Percentiles rank a stretch among this genome's conserved stretches.
phyloP scores from a whole-genome alignment of 176 grass and related monocot species.

The Calamus simplicifolius region DNA sequence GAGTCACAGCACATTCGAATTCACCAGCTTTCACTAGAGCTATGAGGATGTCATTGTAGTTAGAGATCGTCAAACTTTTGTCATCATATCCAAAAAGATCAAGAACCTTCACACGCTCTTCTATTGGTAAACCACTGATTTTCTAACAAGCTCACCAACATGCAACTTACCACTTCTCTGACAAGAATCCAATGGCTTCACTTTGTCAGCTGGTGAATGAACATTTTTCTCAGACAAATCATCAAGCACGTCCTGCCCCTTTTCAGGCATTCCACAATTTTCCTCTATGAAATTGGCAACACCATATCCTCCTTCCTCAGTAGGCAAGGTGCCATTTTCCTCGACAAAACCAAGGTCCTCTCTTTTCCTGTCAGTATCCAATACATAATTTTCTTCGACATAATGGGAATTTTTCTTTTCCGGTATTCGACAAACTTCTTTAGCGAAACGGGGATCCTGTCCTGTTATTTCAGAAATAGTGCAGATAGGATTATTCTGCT shows the following conservation, averaged over 20 bases:
- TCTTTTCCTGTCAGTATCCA: no score
- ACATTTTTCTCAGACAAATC: background rate
- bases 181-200: slow-evolving; percentile 2
- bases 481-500: no score
- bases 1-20: slow-evolving; percentile 32
- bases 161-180: slow-evolving; percentile 9
- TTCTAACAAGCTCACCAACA: slow-evolving; percentile 34
- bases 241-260: background rate
- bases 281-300: background rate
- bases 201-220: background rate
- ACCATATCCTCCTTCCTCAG: no score
- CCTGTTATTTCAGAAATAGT: no score
- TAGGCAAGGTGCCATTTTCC: background rate
- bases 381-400: background rate
- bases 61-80: slow-evolving; percentile 49
- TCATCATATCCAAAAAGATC: slow-evolving; percentile 62
- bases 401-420: slow-evolving; percentile 10
- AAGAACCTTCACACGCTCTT: slow-evolving; percentile 75
- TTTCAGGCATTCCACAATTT: background rate
- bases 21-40: slow-evolving; percentile 53
- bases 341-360: no score
- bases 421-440: background rate
- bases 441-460: no score
- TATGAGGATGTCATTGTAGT: slow-evolving; percentile 84
- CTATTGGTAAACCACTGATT: slow-evolving; percentile 48